phyloP scores from a whole-genome alignment of 1,284 basidiomycete genomes.

The Vanrija sp. region DNA sequence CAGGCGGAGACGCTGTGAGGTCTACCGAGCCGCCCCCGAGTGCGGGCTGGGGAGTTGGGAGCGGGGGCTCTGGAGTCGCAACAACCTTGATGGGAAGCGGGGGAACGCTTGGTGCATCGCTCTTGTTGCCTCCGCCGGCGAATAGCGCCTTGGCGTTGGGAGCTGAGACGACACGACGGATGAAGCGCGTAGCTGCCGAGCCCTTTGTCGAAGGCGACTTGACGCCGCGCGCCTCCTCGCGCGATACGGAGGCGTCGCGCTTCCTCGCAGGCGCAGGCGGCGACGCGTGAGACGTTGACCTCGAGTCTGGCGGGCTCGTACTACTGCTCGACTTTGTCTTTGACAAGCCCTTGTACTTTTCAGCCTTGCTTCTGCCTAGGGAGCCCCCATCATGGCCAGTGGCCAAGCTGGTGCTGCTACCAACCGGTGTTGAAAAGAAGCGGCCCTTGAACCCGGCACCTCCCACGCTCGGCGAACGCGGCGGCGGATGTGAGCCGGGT shows the following conservation, averaged over 20 bases:
- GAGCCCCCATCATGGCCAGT: not conserved
- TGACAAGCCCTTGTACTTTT: slow-evolving; percentile 26
- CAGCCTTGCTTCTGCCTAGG: slow-evolving; percentile 9
- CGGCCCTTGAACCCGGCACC: slow-evolving; percentile 30
- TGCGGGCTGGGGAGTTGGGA: too few relatives aligned
- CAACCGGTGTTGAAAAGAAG: slow-evolving; percentile 38
- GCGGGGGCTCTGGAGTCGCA: not conserved
- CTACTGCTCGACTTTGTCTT: slow-evolving; percentile 7
- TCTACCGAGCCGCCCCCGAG: not conserved
- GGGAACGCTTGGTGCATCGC: slow-evolving; percentile 29
- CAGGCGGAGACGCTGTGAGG: slow-evolving; percentile 22
- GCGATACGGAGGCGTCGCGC: not conserved
- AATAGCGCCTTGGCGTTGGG: slow-evolving; percentile 94
- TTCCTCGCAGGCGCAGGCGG: not conserved
- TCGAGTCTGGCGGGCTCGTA: not conserved
- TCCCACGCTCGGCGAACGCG: too few relatives aligned
- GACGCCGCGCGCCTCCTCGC: not conserved
- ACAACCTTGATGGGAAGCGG: slow-evolving; percentile 29
- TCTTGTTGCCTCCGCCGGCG: slow-evolving; percentile 33
- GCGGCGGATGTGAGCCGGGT: slow-evolving; percentile 17
- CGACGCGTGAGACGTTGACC: not conserved
- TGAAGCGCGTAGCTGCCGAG: slow-evolving; percentile 66
- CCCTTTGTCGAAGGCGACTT: slow-evolving; percentile 13
- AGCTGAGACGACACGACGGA: slow-evolving; percentile 90
- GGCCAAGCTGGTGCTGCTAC: slow-evolving; percentile 5